Evolutionary conservation across 2,329 filamentous ascomycete genomes (phyloP), one percentile per base, ranked within the genome.

Genomic region (Ophiocordyceps camponoti-floridani): DNA sequence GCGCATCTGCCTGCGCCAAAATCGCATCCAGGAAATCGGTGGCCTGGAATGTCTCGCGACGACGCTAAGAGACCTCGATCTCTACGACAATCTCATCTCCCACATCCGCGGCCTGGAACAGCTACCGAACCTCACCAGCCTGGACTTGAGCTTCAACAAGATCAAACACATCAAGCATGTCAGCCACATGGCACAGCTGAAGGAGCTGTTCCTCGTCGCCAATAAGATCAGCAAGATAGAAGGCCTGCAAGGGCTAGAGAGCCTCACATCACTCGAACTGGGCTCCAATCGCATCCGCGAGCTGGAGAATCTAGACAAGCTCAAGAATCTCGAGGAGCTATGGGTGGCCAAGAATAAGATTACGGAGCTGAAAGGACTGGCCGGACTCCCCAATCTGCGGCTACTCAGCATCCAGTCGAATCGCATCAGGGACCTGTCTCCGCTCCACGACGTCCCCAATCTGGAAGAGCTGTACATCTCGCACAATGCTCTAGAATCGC

Each of bases 281-380:
- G 91, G 84, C 3, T 93, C 87, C 16, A 98, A 98, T 63, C 74
- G 85, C 42, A 91, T 98, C 57, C 74, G 86, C 47, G 82, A 89
- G 59, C 87, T 98, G 46, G 73, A 87, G 56, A 91, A 91, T 48
- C 70, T 98, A 30, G 84, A 91, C 38, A 73, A 74, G 2, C 66
- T 96, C 41, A 73, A 70, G n/a, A 72, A 73, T 8, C 65, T 98
- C n/a, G 81, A 93, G 59, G 79, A 94, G 60, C 70, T 95, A 14
- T 96, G 88, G 88, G 66, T 96, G 16, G 91, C 85, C 47, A 96
- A 94, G 72, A 95, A 95, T 67, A 95, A 94, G 59, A 94, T 98
- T 54, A 83, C 82, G 0, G 76, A 87, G 55, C 77, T 96, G 49
- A 78, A 75, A 50, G 82, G 84, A 44, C 73, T 96, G 14, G 71